Evolutionary conservation across 2,329 filamentous ascomycete species (phyloP).

Genomic region (Escovopsis sp.): DNA sequence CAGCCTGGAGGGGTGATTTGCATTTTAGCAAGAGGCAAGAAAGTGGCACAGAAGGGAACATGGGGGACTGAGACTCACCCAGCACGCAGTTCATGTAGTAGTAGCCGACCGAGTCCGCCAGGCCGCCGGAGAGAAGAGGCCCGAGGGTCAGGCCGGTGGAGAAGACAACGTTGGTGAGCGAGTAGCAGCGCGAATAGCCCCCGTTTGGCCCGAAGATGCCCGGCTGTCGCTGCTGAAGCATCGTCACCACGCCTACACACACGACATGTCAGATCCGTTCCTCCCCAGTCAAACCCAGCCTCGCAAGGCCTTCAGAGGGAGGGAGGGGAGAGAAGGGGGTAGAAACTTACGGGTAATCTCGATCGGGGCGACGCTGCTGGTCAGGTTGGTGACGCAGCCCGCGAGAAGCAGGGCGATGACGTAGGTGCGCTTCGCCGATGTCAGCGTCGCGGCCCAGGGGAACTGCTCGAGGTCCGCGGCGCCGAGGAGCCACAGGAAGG

Average conservation of each 20-base stretch:
- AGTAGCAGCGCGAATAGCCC: conserved; percentile 1
- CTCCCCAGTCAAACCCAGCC: no score
- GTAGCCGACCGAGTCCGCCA: conserved; percentile 1
- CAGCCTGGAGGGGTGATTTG: background rate
- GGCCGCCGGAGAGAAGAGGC: background rate
- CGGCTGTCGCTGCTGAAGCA: background rate
- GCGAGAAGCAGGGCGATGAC: background rate
- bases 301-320: no score
- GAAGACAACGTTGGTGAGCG: background rate
- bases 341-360: background rate
- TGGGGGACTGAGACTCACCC: background rate
- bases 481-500: background rate
- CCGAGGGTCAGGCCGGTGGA: background rate
- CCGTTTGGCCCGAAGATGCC: conserved; percentile 1
- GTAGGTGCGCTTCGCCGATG: background rate
- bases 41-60: background rate
- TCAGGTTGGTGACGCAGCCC: background rate
- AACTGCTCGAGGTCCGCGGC: conserved; percentile 1
- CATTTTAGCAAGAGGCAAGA: no score
- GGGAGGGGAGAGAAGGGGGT: no score
- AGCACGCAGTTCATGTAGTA: background rate
- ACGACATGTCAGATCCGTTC: background rate
- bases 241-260: background rate
- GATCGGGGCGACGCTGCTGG: background rate
- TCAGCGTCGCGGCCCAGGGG: background rate